These are phyloP conservation scores for Aspergillus taichungensis DNA, from an alignment of 495 filamentous ascomycete genomes.

Conservation along the genomic window DNA sequence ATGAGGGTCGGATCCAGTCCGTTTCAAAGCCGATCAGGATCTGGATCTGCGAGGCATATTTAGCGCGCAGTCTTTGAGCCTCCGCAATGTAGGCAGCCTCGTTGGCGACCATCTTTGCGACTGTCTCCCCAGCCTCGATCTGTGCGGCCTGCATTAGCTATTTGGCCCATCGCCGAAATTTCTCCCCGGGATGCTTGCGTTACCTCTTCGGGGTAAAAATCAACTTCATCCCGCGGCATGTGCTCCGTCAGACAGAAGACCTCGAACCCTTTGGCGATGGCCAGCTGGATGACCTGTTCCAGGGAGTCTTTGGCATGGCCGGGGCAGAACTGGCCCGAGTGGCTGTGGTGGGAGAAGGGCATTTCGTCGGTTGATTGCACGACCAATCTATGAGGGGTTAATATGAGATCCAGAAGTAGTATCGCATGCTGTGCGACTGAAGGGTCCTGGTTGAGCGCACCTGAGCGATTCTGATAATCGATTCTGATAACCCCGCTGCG, in stretches of 20 bases:
- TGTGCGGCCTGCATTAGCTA: conserved; percentile 12
- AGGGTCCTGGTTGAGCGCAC: too few species aligned
- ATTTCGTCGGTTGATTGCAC: conserved; percentile 35
- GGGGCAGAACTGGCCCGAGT: conserved; percentile 94
- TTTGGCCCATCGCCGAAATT: not conserved
- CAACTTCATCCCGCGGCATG: conserved; percentile 69
- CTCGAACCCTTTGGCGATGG: conserved; percentile 69
- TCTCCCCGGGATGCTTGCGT: conserved; percentile 2
- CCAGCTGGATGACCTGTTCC: conserved; percentile 72
- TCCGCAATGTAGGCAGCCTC: conserved; percentile 65
- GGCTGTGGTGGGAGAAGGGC: conserved; percentile 98
- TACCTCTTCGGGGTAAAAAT: conserved; percentile 93
- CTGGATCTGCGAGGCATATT: conserved; percentile 62
- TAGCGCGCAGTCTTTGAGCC: conserved; percentile 58
- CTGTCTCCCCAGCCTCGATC: conserved; percentile 31
- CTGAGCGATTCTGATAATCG: too few species aligned
- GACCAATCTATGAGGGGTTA: not conserved
- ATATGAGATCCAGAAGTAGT: conserved; percentile 1
- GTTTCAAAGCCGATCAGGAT: conserved; percentile 86
- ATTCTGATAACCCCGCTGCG: too few species aligned
- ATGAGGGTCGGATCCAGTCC: conserved; percentile 77
- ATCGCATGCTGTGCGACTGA: too few species aligned
- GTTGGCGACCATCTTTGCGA: conserved; percentile 36
- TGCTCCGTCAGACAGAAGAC: conserved; percentile 92
- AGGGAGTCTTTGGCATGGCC: conserved; percentile 77